Percentiles rank a stretch among this genome's conserved stretches.
Evolutionary conservation across 2,329 filamentous ascomycete species (phyloP).

Genomic region (Talaromyces rugulosus): DNA sequence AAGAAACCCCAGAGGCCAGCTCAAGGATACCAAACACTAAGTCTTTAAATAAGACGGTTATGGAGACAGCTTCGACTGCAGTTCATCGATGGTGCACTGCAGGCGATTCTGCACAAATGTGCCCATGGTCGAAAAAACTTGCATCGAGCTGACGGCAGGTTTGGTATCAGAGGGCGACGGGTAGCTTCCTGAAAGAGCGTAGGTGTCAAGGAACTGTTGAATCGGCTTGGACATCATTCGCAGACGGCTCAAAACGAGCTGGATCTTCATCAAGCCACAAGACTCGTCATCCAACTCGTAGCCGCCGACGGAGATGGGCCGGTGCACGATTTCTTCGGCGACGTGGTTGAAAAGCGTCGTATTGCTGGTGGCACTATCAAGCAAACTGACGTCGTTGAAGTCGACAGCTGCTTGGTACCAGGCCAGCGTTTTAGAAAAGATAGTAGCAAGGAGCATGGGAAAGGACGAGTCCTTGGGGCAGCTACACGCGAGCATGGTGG

Average conservation of each 20-base stretch:
- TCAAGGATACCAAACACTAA: not conserved
- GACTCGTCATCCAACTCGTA: slow-evolving; percentile 14
- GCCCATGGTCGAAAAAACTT: slow-evolving; percentile 12
- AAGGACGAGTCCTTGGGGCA: slow-evolving; percentile 14
- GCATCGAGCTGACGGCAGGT: slow-evolving; percentile 3
- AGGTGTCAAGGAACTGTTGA: slow-evolving; percentile 7
- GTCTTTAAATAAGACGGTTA: not conserved
- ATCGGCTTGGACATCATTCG: slow-evolving; percentile 13
- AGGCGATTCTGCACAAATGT: slow-evolving; percentile 10
- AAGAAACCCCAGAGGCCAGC: not conserved
- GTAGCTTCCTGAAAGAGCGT: slow-evolving; percentile 3
- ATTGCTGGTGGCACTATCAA: not conserved
- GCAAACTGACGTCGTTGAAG: not conserved
- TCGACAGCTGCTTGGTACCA: slow-evolving; percentile 13
- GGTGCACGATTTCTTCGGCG: slow-evolving; percentile 13
- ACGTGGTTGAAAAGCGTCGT: not conserved
- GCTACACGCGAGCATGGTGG: slow-evolving; percentile 11
- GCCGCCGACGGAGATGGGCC: slow-evolving; percentile 12
- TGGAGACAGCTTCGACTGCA: slow-evolving; percentile 9
- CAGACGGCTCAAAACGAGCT: slow-evolving; percentile 12
- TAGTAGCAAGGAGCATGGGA: slow-evolving; percentile 13
- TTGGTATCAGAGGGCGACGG: slow-evolving; percentile 6
- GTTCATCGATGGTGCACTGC: slow-evolving; percentile 9
- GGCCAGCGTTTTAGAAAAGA: slow-evolving; percentile 13
- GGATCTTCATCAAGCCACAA: slow-evolving; percentile 12